Conservation (phyloP, 208 protist genomes). For the Herpetomonas muscarum region DNA sequence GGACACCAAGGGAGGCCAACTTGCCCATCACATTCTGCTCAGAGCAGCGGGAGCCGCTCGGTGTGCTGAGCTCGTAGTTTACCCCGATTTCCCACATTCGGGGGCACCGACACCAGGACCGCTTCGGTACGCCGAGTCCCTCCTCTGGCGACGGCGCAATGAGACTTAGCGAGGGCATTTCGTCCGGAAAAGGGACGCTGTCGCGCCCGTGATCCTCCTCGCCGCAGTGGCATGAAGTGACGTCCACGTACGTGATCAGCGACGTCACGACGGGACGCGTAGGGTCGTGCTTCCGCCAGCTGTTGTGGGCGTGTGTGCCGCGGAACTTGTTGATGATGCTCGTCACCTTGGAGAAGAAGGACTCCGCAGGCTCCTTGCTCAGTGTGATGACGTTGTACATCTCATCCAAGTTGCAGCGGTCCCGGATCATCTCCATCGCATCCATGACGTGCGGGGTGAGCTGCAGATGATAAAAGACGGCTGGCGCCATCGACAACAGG, state of each 20-base stretch:
- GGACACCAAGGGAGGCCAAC: slow-evolving; percentile 67
- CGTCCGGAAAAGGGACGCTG: neutral
- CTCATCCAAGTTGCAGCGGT: slow-evolving; percentile 54
- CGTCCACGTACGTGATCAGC: slow-evolving; percentile 82
- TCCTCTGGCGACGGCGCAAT: slow-evolving; percentile 5
- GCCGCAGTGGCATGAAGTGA: slow-evolving; percentile 50
- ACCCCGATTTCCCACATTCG: slow-evolving; percentile 69
- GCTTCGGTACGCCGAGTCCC: slow-evolving; percentile 28
- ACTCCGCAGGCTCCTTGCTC: slow-evolving; percentile 37
- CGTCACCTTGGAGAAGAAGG: slow-evolving; percentile 49
- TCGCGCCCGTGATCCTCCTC: slow-evolving; percentile 6
- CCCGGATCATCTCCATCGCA: slow-evolving; percentile 67
- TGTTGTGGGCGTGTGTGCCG: slow-evolving; percentile 54
- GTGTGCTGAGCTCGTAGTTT: slow-evolving; percentile 90
- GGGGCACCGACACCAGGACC: slow-evolving; percentile 73
- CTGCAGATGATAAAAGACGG: slow-evolving; percentile 44
- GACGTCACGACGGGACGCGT: slow-evolving; percentile 79
- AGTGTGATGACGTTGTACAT: slow-evolving; percentile 59
- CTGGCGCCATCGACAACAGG: slow-evolving; percentile 37
- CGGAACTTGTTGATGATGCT: slow-evolving; percentile 46
- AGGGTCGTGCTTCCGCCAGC: slow-evolving; percentile 85
- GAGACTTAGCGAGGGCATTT: slow-evolving; percentile 7
- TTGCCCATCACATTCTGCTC: slow-evolving; percentile 89
- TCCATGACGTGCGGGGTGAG: slow-evolving; percentile 49
- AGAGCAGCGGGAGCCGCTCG: slow-evolving; percentile 84